Evolutionary conservation across 345 rosid genomes (phyloP).

Genomic region (Jatropha curcas): DNA sequence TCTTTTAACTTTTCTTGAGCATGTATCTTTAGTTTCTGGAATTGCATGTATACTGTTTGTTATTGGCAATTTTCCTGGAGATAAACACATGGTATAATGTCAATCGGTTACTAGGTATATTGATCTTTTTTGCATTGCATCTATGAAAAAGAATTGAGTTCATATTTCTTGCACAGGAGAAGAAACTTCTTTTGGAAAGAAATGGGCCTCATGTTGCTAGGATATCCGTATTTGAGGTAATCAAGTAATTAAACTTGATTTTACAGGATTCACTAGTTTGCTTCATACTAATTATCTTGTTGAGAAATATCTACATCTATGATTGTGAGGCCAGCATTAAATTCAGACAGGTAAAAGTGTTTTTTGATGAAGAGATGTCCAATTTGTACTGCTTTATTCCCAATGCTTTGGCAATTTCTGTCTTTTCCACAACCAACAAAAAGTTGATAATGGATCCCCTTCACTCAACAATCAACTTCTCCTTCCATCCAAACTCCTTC

Average conservation of each 20-base stretch:
- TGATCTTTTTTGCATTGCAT: not conserved
- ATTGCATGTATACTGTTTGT: not conserved
- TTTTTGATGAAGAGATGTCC: not conserved
- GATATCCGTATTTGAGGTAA: conserved; percentile 84
- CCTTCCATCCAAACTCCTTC: too few relatives aligned
- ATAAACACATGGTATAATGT: not conserved
- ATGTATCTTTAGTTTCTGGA: not conserved
- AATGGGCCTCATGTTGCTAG: conserved; percentile 82
- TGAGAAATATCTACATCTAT: not conserved
- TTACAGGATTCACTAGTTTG: not conserved
- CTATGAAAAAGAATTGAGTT: conserved; percentile 9
- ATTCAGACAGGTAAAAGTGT: not conserved
- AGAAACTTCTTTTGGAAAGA: conserved; percentile 82
- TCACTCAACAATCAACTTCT: too few relatives aligned
- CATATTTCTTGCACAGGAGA: conserved; percentile 56
- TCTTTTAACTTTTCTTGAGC: not conserved
- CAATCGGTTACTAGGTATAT: not conserved
- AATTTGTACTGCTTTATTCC: not conserved
- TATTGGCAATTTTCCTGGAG: not conserved
- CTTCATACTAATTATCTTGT: not conserved
- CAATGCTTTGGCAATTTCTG: not conserved
- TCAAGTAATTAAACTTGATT: conserved; percentile 9
- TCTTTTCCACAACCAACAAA: too few relatives aligned
- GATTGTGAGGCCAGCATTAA: not conserved
- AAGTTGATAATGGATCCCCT: too few relatives aligned